Percentiles rank a stretch among this genome's conserved stretches.
Evolutionary conservation across 192 early-diverging fungal genomes (phyloP).

Genomic region (Podila clonocystis): DNA sequence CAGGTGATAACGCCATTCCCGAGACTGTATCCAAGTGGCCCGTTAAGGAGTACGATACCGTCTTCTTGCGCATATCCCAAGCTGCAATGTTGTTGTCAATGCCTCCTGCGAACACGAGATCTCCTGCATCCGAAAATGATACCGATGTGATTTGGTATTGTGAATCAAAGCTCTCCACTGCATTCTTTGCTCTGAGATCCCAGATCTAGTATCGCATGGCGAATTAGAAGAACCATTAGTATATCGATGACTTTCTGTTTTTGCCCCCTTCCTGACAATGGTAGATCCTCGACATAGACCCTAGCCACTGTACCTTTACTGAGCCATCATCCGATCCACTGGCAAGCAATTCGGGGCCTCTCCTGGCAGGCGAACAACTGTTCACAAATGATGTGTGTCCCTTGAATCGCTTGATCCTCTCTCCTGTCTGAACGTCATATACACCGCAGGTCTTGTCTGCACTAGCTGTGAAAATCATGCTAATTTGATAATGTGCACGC

Average conservation of each 20-base stretch:
- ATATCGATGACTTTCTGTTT: too few species aligned
- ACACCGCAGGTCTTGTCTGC: slow-evolving; percentile 82
- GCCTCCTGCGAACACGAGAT: slow-evolving; percentile 85
- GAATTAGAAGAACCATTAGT: too few species aligned
- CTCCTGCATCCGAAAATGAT: slow-evolving; percentile 78
- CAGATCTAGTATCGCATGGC: slow-evolving; percentile 57
- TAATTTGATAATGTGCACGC: slow-evolving; percentile 22
- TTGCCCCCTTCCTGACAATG: neutral
- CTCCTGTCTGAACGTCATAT: slow-evolving; percentile 88
- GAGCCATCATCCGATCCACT: slow-evolving; percentile 89
- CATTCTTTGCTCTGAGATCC: slow-evolving; percentile 75
- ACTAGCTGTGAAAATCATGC: slow-evolving; percentile 83
- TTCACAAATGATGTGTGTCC: slow-evolving; percentile 89
- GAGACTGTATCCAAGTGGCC: slow-evolving; percentile 94
- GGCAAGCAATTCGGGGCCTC: slow-evolving; percentile 81
- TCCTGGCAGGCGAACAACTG: slow-evolving; percentile 73
- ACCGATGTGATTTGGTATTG: slow-evolving; percentile 81
- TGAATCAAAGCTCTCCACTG: slow-evolving; percentile 67
- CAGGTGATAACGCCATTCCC: slow-evolving; percentile 84
- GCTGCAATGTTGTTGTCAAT: slow-evolving; percentile 90
- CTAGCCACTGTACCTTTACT: slow-evolving; percentile 65
- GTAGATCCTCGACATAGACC: neutral
- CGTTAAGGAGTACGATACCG: slow-evolving; percentile 67
- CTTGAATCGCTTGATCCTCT: slow-evolving; percentile 81
- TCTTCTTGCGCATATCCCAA: slow-evolving; percentile 90